Conservation (phyloP, 306 rosid genomes). For the Fragaria vesca region DNA sequence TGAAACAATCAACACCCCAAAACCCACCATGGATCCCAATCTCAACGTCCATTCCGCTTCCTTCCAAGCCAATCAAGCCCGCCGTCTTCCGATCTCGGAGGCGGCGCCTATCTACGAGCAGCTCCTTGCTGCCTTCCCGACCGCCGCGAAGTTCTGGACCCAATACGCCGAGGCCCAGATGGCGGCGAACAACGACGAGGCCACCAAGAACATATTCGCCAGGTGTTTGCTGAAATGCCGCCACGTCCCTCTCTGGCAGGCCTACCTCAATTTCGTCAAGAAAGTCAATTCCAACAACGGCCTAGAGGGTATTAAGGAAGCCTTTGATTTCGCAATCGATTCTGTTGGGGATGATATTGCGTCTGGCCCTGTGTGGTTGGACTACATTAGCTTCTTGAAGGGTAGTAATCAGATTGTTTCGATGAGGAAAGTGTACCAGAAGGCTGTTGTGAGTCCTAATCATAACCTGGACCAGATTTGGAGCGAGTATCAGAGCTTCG, state of each 20-base stretch:
- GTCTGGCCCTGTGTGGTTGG: neutral
- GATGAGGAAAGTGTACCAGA: constrained; percentile 69
- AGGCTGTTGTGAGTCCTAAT: constrained; percentile 72
- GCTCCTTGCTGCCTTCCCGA: neutral
- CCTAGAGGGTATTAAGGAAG: neutral
- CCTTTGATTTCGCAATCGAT: neutral
- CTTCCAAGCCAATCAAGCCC: neutral
- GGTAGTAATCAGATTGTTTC: neutral
- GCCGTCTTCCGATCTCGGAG: neutral
- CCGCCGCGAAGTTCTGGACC: neutral
- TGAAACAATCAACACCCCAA: too few species aligned
- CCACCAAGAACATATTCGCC: neutral
- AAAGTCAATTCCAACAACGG: neutral
- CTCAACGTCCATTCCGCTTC: neutral
- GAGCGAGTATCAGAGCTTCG: constrained; percentile 82
- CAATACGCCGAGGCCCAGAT: constrained; percentile 5
- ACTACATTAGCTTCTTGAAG: neutral
- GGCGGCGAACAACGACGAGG: neutral
- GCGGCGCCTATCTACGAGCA: neutral
- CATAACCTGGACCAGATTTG: constrained; percentile 86
- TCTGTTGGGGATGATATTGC: neutral
- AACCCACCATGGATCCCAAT: neutral
- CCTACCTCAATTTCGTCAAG: constrained; percentile 1
- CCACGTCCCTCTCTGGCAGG: neutral
- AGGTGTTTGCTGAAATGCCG: neutral